Base-by-base conservation (phyloP, 2,329 filamentous ascomycete genomes). In the Nannizzia gypsea region DNA sequence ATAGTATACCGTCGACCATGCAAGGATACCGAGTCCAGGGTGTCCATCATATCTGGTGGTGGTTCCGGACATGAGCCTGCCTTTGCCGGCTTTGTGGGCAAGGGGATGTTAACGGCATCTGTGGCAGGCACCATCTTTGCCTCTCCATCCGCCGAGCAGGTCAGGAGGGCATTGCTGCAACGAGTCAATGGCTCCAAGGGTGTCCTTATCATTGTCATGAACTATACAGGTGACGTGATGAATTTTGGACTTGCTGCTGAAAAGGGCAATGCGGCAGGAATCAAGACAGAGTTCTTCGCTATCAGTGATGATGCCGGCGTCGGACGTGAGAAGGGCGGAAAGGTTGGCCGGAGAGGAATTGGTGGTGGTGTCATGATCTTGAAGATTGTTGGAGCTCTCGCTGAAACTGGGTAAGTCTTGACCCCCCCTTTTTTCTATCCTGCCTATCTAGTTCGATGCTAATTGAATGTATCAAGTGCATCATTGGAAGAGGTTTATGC, bases 181-280 rank as follows among this genome's bases (percentile, higher is more conserved):
- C 80, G 88, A 20, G 87, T 95, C 2, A 83, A 88, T 62, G 80
- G 81, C 2, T 79, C 81, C 50, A 81, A 83, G 63, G 92, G 91
- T 24, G 87, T 96, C 1, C 73, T 96, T 44, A 87, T 96, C n/a
- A 86, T 91, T 4, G 88, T 95, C 31, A 96, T 95, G 89, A 96
- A 96, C 73, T 95, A 95, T 73, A 95, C 90, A 1, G 88, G 88
- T 40, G 88, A 91, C 71, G 83, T 96, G 59, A 80, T 96, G 66
- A 95, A 96, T 75, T 96, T 96, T 70, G 91, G 90, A 59, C 87
- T 96, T 81, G 91, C 87, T 0, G 89, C 93, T 6, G 92, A 96
- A 73, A 96, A 96, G 77, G 90, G 90, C 15, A 86, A 87, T 61
- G 90, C 90, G 1, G 83, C 84, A 0, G 91, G 90, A 0, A 74